These are phyloP conservation scores for Sporothrix mexicana DNA, from an alignment of 2,329 filamentous ascomycete genomes.

Conservation along the genomic window DNA sequence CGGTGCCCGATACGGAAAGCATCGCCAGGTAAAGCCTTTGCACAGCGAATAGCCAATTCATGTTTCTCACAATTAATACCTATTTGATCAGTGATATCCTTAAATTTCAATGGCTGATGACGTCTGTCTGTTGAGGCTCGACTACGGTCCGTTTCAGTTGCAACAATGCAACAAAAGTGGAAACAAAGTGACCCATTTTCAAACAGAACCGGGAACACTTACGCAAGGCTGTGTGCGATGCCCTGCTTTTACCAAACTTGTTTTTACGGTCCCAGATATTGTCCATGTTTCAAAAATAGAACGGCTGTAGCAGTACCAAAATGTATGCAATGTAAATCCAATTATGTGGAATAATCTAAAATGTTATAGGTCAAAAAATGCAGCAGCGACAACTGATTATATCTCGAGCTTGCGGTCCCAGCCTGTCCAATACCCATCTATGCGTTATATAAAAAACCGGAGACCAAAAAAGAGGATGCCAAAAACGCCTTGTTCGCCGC, in stretches of 20 bases:
- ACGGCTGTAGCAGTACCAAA: not conserved
- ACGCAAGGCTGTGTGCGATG: not conserved
- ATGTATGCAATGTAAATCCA: constrained; percentile 26
- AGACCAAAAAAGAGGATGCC: constrained; percentile 20
- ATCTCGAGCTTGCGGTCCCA: constrained; percentile 29
- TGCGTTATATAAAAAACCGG: constrained; percentile 12
- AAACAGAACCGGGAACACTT: not conserved
- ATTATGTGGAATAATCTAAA: constrained; percentile 18
- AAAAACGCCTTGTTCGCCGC: constrained; percentile 28
- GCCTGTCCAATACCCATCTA: constrained; percentile 29
- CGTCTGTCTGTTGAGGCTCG: not conserved
- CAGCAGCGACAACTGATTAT: constrained; percentile 24
- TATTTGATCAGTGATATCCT: not conserved
- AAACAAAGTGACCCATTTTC: not conserved
- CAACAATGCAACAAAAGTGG: not conserved
- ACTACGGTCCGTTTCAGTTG: not conserved
- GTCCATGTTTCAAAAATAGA: not conserved
- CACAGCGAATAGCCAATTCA: no score
- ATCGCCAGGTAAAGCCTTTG: not conserved
- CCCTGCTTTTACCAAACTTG: not conserved
- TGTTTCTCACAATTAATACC: not conserved
- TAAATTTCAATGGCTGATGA: not conserved
- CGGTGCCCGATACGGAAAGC: not conserved
- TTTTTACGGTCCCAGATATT: not conserved
- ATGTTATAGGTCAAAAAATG: constrained; percentile 15